phyloP scores from a whole-genome alignment of 169 alveolate genomes.

The Babesia ovata region DNA sequence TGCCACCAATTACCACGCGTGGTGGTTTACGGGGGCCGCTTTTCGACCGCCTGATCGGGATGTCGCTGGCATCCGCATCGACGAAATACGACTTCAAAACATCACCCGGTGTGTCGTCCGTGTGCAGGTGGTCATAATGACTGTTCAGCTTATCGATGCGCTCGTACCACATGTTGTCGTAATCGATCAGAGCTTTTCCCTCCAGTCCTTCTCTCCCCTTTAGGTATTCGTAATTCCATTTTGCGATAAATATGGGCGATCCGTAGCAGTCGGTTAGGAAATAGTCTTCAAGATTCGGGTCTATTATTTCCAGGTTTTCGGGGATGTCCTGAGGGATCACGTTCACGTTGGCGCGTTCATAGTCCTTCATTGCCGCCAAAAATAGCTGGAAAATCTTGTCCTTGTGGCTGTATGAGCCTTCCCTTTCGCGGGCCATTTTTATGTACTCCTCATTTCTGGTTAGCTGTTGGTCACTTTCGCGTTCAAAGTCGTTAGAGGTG shows the following conservation, averaged over 20 bases:
- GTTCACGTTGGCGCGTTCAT: slow-evolving; percentile 10
- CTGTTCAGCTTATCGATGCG: neutral
- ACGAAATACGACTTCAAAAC: neutral
- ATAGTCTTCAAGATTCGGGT: neutral
- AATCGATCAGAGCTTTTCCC: neutral
- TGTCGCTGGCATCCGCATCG: neutral
- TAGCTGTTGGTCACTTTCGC: too few relatives aligned
- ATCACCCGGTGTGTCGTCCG: neutral
- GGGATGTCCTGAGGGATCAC: neutral
- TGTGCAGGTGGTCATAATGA: neutral
- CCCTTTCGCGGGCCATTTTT: slow-evolving; percentile 1
- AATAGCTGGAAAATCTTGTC: slow-evolving; percentile 44
- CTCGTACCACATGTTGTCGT: slow-evolving; percentile 50
- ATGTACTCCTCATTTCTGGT: slow-evolving; percentile 15
- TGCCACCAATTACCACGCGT: slow-evolving; percentile 11
- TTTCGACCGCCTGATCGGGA: neutral
- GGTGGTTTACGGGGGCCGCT: neutral
- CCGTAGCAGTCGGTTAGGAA: slow-evolving; percentile 8
- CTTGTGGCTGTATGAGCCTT: slow-evolving; percentile 12
- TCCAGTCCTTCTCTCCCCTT: slow-evolving; percentile 8
- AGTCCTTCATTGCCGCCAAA: slow-evolving; percentile 36
- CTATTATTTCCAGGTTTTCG: neutral
- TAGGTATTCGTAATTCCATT: slow-evolving; percentile 35
- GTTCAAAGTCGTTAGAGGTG: neutral
- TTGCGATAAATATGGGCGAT: slow-evolving; percentile 6